Evolutionary conservation across 306 rosid species (phyloP).

Genomic region (Lathyrus sativus): DNA sequence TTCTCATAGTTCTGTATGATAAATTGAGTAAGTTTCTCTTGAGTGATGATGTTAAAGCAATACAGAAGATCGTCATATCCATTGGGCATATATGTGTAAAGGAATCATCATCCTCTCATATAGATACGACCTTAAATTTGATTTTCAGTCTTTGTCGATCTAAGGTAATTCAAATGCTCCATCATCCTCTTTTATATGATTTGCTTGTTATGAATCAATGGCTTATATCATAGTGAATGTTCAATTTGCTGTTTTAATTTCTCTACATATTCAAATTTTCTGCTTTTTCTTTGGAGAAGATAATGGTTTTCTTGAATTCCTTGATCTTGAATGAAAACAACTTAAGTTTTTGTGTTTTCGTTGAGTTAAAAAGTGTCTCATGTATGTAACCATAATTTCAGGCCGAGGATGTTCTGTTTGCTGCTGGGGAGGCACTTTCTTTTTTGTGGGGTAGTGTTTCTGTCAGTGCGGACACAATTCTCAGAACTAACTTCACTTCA

Average conservation of each 20-base stretch:
- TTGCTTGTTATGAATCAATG: slow-evolving; percentile 16
- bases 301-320: slow-evolving; percentile 24
- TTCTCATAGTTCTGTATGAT: slow-evolving; percentile 59
- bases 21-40: slow-evolving; percentile 76
- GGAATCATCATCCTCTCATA: slow-evolving; percentile 70
- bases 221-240: slow-evolving; percentile 13
- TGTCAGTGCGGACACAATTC: slow-evolving; percentile 87
- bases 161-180: slow-evolving; percentile 57
- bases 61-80: slow-evolving; percentile 77
- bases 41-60: slow-evolving; percentile 76
- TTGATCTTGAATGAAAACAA: slow-evolving; percentile 10
- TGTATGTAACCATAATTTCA: slow-evolving; percentile 46
- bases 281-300: slow-evolving; percentile 13
- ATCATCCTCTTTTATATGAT: slow-evolving; percentile 7
- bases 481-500: slow-evolving; percentile 79
- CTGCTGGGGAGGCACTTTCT: slow-evolving; percentile 95
- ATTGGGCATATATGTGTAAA: slow-evolving; percentile 84
- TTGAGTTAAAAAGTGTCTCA: not conserved
- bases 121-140: slow-evolving; percentile 70
- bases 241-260: slow-evolving; percentile 8
- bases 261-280: not conserved
- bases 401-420: slow-evolving; percentile 95
- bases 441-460: slow-evolving; percentile 98
- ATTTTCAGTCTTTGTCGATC: slow-evolving; percentile 76
- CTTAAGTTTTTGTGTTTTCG: not conserved